Evolutionary conservation across 2,329 filamentous ascomycete species (phyloP).

Genomic region (Xylariales sp.): DNA sequence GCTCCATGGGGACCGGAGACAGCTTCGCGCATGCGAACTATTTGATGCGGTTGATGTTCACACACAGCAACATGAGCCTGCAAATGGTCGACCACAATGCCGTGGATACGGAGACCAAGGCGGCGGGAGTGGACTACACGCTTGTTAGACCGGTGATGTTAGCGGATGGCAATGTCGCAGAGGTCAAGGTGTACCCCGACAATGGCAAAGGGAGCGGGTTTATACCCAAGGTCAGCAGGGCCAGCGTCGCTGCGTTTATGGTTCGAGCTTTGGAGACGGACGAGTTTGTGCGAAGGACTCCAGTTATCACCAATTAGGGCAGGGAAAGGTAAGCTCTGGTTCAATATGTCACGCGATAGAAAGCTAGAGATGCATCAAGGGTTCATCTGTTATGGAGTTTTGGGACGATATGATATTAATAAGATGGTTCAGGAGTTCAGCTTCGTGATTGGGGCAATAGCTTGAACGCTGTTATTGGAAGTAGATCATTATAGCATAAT

Average conservation of each 20-base stretch:
- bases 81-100: constrained; percentile 43
- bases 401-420: too few relatives aligned
- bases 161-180: constrained; percentile 30
- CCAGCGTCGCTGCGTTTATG: constrained; percentile 41
- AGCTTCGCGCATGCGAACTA: constrained; percentile 38
- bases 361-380: too few relatives aligned
- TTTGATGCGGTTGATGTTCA: constrained; percentile 39
- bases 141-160: constrained; percentile 41
- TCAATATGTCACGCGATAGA: too few relatives aligned
- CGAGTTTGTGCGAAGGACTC: constrained; percentile 37
- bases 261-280: constrained; percentile 36
- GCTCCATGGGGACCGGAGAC: constrained; percentile 42
- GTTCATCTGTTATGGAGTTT: too few relatives aligned
- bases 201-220: constrained; percentile 36
- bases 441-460: too few relatives aligned
- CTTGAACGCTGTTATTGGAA: too few relatives aligned
- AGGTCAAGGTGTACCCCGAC: constrained; percentile 35
- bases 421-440: too few relatives aligned
- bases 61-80: constrained; percentile 39
- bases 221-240: constrained; percentile 31
- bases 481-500: too few relatives aligned
- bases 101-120: constrained; percentile 37
- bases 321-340: too few relatives aligned
- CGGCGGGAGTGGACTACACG: constrained; percentile 32
- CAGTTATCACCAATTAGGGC: constrained; percentile 40